Percentiles rank a stretch among this genome's conserved stretches.
Evolutionary conservation across 169 alveolate species (phyloP).

Genomic region (Nephromyces sp.): DNA sequence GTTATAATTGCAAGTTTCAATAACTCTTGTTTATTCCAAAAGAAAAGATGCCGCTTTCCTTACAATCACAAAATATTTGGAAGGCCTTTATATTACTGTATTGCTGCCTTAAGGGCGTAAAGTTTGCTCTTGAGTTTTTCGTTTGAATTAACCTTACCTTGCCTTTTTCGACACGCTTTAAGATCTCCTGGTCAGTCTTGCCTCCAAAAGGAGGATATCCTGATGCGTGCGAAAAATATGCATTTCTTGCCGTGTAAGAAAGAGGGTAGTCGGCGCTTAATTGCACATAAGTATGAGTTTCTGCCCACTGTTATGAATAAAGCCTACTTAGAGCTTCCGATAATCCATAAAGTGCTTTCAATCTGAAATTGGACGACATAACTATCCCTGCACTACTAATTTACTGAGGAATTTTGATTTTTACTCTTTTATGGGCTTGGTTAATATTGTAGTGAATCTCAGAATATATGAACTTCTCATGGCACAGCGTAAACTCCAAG

Average conservation of each 20-base stretch:
- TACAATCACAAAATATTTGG: background rate
- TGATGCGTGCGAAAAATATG: background rate
- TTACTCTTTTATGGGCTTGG: too few species aligned
- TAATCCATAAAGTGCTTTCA: too few species aligned
- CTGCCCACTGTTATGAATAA: background rate
- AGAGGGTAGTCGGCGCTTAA: background rate
- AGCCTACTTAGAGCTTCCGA: too few species aligned
- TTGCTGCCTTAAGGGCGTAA: background rate
- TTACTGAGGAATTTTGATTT: too few species aligned
- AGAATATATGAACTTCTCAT: too few species aligned
- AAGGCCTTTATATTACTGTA: background rate
- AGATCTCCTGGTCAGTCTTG: conserved; percentile 54
- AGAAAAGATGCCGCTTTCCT: background rate
- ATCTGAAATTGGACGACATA: too few species aligned
- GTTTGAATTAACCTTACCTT: conserved; percentile 26
- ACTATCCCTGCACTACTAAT: too few species aligned
- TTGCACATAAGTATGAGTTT: background rate
- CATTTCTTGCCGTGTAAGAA: background rate
- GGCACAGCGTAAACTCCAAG: too few species aligned
- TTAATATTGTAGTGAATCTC: too few species aligned
- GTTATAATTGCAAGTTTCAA: background rate
- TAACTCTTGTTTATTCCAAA: too few species aligned
- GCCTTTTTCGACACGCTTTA: conserved; percentile 48
- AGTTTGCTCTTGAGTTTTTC: background rate
- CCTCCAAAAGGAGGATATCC: conserved; percentile 63